Evolutionary conservation across 1,284 basidiomycete genomes (phyloP).

Genomic region (Cutaneotrichosporon cyanovorans): DNA sequence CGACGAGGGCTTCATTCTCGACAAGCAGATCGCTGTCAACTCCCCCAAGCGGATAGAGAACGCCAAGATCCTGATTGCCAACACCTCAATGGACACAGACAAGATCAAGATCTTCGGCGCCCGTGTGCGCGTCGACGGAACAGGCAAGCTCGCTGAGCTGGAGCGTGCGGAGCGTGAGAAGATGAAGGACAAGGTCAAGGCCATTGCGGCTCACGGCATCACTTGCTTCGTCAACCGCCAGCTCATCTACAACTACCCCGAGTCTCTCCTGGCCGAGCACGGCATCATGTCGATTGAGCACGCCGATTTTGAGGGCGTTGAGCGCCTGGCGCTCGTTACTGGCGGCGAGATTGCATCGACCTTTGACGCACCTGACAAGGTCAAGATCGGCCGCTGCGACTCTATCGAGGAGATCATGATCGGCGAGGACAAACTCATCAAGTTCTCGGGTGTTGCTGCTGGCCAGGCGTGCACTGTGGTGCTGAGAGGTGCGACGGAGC

Average conservation of each 20-base stretch:
- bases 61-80: slow-evolving; percentile 93
- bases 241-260: slow-evolving; percentile 99
- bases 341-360: slow-evolving; percentile 97
- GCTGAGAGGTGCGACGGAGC: slow-evolving; percentile 88
- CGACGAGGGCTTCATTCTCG: slow-evolving; percentile 97
- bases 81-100: slow-evolving; percentile 99
- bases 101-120: slow-evolving; percentile 99
- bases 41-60: slow-evolving; percentile 92
- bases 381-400: slow-evolving; percentile 89
- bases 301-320: slow-evolving; percentile 98
- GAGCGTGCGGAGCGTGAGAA: slow-evolving; percentile 97
- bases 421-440: slow-evolving; percentile 98
- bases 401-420: slow-evolving; percentile 99
- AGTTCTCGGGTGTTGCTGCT: slow-evolving; percentile 97
- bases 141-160: slow-evolving; percentile 93
- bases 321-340: slow-evolving; percentile 89
- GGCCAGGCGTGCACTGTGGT: slow-evolving; percentile 99
- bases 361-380: slow-evolving; percentile 87
- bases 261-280: slow-evolving; percentile 83
- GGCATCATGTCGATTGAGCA: slow-evolving; percentile 97
- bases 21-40: slow-evolving; percentile 92
- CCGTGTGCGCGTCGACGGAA: slow-evolving; percentile 88
- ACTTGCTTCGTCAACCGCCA: slow-evolving; percentile 98
- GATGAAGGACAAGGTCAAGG: slow-evolving; percentile 97
- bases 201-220: slow-evolving; percentile 90